Evolutionary conservation across 345 rosid species (phyloP).

Genomic region (Salix arbutifolia): DNA sequence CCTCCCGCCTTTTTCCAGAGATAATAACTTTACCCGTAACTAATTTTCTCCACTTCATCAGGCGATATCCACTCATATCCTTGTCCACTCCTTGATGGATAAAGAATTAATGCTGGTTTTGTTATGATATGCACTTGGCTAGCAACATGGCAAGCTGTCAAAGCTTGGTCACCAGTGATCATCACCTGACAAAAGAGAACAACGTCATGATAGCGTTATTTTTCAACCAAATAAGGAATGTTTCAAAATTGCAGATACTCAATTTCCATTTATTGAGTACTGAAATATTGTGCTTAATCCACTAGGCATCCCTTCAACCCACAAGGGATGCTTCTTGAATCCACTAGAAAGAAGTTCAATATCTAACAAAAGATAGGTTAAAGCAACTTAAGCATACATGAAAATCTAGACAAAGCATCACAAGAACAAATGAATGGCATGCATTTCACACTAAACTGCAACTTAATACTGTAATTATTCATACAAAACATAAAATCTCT

Average conservation of each 20-base stretch:
- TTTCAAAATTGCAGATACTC: not conserved
- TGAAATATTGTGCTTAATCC: too few relatives aligned
- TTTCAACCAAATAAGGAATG: not conserved
- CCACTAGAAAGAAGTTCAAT: not conserved
- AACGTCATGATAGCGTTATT: not conserved
- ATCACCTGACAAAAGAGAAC: constrained; percentile 58
- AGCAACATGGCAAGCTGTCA: constrained; percentile 99
- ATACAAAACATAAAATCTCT: not conserved
- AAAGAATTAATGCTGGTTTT: constrained; percentile 76
- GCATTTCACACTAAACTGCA: not conserved
- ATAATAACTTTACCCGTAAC: constrained; percentile 50
- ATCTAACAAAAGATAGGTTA: constrained; percentile 13
- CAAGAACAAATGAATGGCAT: not conserved
- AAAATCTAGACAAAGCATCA: not conserved
- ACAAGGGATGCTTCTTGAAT: not conserved
- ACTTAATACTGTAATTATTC: not conserved
- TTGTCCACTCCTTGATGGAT: constrained; percentile 35
- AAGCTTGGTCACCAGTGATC: constrained; percentile 99
- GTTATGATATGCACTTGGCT: constrained; percentile 89
- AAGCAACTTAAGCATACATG: constrained; percentile 13
- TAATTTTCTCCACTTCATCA: constrained; percentile 71
- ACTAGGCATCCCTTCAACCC: not conserved
- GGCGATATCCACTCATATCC: constrained; percentile 85
- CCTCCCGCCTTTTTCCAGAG: not conserved
- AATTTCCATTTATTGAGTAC: not conserved